phyloP scores from a whole-genome alignment of 129 eudicot genomes.

The Tanacetum coccineum region DNA sequence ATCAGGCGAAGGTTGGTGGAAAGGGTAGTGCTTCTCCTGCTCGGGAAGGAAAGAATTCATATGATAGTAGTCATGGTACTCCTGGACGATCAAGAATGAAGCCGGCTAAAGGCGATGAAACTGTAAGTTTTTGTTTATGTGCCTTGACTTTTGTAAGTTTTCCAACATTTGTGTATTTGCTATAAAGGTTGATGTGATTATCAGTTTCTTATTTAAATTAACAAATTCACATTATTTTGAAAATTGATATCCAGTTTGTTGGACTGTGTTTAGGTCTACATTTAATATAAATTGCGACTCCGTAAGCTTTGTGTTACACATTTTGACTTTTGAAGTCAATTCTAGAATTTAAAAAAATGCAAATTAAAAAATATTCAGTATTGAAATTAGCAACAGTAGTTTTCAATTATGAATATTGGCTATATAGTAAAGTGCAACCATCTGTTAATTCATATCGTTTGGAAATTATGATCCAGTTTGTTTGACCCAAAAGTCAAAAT shows the following conservation, averaged over 20 bases:
- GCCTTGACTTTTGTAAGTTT: too few species aligned
- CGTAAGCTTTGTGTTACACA: not conserved
- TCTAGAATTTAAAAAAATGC: not conserved
- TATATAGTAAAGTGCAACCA: not conserved
- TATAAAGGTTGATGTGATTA: too few species aligned
- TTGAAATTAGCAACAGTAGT: not conserved
- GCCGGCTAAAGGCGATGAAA: conserved; percentile 54
- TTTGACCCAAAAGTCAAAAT: conserved; percentile 8
- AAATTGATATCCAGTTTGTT: too few species aligned
- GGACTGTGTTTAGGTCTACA: too few species aligned
- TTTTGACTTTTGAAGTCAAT: conserved; percentile 15
- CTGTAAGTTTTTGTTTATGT: conserved; percentile 44
- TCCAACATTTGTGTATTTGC: too few species aligned
- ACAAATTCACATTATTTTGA: too few species aligned
- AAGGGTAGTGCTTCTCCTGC: conserved; percentile 57
- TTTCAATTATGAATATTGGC: not conserved
- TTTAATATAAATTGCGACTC: too few species aligned
- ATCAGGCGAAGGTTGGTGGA: conserved; percentile 45
- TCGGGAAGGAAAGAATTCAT: conserved; percentile 48
- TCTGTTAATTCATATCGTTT: not conserved
- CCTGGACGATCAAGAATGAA: conserved; percentile 61
- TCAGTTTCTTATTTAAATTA: too few species aligned
- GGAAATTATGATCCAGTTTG: not conserved
- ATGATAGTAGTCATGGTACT: too few species aligned
- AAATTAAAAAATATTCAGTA: not conserved